Base-by-base conservation (phyloP, 2,329 filamentous ascomycete species). In the Didymella arachidicola region DNA sequence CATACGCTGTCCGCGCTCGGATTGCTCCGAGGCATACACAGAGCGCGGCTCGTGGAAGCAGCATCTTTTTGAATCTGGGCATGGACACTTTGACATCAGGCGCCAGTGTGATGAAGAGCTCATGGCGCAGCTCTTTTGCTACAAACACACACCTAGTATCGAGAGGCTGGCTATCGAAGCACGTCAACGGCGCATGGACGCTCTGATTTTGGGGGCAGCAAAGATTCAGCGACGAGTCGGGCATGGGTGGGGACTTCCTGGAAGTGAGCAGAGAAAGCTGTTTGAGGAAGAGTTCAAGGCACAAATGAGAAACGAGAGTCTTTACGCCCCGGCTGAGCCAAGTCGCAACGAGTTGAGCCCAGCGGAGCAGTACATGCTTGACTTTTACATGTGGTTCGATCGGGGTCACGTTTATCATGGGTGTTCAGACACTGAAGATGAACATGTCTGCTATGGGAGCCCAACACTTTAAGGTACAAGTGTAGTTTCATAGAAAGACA, bases 1-100 rank as follows among this genome's bases (percentile, higher is more conserved):
- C 4, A 60, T 56, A n/a, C 57, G 29, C 27, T 60, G 57, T 34
- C 57, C 57, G n/a, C 38, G 19, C 18, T 36, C 45, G 30, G 52
- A 60, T 19, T 60, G 57, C 39, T n/a, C 32, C 36, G 50, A 30
- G 1, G 46, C 44, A 7, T 59, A 45, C 19, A 38, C 25, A 18
- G 42, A 29, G 18, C n/a, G 26, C 12, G 26, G 16, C 42, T 27
- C 26, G n/a, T 53, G 51, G 51, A 43, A 39, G 26, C 42, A 25
- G 2, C 43, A 53, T 41, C 39, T 52, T 7, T 44, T 12, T 7
- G 34, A 43, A 18, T n/a, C 19, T 5, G 14, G 34, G 6, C 51
- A 53, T 16, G 32, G 32, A 11, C 18, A 26, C 19, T 46, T 53
- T 26, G 50, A 38, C 2, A 25, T 34, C 8, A 27, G 22, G 36